Base-by-base conservation (phyloP, 2,329 filamentous ascomycete species). In the Botrytis cinerea region DNA sequence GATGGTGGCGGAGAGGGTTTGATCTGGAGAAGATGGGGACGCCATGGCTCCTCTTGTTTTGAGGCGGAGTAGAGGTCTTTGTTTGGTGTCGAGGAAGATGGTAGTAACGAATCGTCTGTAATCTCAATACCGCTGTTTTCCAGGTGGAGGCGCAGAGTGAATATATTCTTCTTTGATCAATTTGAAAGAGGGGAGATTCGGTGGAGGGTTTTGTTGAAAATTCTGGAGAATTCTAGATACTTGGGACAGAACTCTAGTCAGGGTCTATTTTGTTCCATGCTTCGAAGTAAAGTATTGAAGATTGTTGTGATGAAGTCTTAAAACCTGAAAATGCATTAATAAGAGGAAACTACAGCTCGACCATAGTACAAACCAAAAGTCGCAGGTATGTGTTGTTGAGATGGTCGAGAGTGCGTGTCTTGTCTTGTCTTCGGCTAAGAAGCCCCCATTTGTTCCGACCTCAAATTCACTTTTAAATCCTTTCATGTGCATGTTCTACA, bases 281-380 rank as follows among this genome's bases (percentile, higher is more conserved):
- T 43, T 38, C 35, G 25, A 54, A 10, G 10, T 2, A n/a, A 40
- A 10, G 25, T 12, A 1, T 28, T 40, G 1, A 8, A 20, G 0
- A 14, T 18, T 4, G 9, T 32, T 32, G 14, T 28, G 2, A 2
- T 54, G 6, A 3, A 28, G 16, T 63, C 12, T 2, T 67, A 8
- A 40, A 4, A 7, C 1, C 16, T 14, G 16, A 4, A 9, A 0
- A 10, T 22, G 9, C 32, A 32, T 32, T 2, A 12, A 16, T 7
- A 6, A 35, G 1, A 35, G 35, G 5, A 64, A 14, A 10, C 1
- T 32, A 4, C 9, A 46, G 14, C 3, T 57, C 7, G 51, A 57
- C 1, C 2, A 57, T 2, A 5, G 1, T 18, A 40, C 1, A 40
- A n/a, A 40, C 9, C 25, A 62, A 40, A 62, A 40, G 35, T 40